Evolutionary conservation across 768 basidiomycete genomes (phyloP), one percentile per base, ranked within the genome.

Genomic region (Gelatoporia subvermispora): DNA sequence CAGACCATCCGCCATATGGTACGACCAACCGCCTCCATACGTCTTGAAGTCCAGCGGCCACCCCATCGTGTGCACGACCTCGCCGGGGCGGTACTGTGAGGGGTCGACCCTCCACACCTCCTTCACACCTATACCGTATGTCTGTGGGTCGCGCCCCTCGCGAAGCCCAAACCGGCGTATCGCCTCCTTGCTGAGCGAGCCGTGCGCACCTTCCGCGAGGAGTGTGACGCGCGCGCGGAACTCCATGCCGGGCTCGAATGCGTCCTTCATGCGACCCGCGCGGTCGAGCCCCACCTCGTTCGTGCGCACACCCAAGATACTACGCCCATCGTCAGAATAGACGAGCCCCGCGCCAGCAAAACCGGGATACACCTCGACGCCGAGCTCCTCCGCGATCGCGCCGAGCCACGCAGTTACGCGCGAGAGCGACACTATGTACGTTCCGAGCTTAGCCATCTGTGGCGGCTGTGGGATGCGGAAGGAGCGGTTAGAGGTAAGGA

Each of bases 351-450:
- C 86, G n/a, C 88, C 96, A 0, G 93, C 92, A 59, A 98, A 98
- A 4, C 96, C 95, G 2, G 96, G 88, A 63, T 98, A 99, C 21
- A 99, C 83, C 65, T 99, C 96, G 23, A 96, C 91, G 22, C 93
- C 95, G 24, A 81, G 65, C 36, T 77, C 81, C 54, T 97, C 94
- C 0, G 95, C 95, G 24, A 96, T 77, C 46, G 74, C 68, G 2
- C 82, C 89, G 1, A 99, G 77, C 94, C 95, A 98, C 3, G 88
- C 79, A 0, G 92, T 87, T 53, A 97, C 84, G 28, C 79, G 82
- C 1, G 91, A 93, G 24, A 98, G 81, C 2, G 93, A 95, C 35
- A 89, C 71, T 61, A 98, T 84, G 65, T 91, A 97, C 69, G 97
- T 99, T 41, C 94, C 87, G 23, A 85, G 78, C 74, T 96, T 96